Percentiles rank a stretch among this genome's conserved stretches.
Evolutionary conservation across 176 grass and related monocot species (phyloP).

Genomic region (Phoenix roebelenii): DNA sequence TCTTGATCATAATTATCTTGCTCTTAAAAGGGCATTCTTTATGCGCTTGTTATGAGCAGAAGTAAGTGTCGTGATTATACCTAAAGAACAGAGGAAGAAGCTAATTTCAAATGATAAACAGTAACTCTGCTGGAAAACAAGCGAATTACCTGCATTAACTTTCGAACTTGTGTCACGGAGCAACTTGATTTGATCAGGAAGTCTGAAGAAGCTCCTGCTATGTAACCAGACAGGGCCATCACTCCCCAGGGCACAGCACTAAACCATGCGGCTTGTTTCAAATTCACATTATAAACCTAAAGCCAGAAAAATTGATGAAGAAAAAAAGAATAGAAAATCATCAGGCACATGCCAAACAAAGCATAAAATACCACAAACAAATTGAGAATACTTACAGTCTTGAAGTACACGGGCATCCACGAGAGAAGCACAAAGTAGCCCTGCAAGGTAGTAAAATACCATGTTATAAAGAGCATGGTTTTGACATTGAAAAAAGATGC

Average conservation of each 20-base stretch:
- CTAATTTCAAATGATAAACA: too few species aligned
- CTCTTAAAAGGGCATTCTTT: too few species aligned
- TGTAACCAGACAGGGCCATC: slow-evolving; percentile 89
- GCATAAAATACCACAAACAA: background rate
- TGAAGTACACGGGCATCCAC: slow-evolving; percentile 98
- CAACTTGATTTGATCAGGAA: slow-evolving; percentile 71
- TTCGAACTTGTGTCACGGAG: slow-evolving; percentile 39
- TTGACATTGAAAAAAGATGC: too few species aligned
- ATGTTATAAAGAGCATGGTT: too few species aligned
- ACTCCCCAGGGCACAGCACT: slow-evolving; percentile 91
- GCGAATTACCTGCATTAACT: slow-evolving; percentile 73
- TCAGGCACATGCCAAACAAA: background rate
- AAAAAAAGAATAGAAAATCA: slow-evolving; percentile 8
- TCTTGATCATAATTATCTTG: too few species aligned
- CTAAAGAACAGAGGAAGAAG: too few species aligned
- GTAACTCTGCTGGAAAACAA: too few species aligned
- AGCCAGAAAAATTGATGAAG: slow-evolving; percentile 7
- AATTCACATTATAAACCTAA: slow-evolving; percentile 90
- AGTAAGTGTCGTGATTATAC: too few species aligned
- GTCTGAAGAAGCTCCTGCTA: slow-evolving; percentile 82
- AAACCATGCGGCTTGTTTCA: slow-evolving; percentile 99
- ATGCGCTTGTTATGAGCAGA: too few species aligned
- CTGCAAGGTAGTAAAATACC: slow-evolving; percentile 26
- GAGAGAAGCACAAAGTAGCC: slow-evolving; percentile 93
- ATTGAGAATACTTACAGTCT: slow-evolving; percentile 46